Percentiles rank a stretch among this genome's conserved stretches.
Evolutionary conservation across 305 asterid species (phyloP).

Genomic region (Fraxinus latifolia): DNA sequence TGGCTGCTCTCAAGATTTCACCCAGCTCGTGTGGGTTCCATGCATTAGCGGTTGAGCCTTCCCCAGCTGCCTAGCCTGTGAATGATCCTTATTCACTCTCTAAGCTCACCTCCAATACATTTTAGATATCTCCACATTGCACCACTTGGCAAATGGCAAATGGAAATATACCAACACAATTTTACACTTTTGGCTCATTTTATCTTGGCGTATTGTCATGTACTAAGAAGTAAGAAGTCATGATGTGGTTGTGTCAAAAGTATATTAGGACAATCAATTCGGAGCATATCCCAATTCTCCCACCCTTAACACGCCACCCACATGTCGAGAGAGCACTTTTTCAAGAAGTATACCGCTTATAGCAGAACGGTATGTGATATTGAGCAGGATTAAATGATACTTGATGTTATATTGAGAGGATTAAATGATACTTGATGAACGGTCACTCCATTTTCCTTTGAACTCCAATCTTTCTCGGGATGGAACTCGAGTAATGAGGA

Average conservation of each 20-base stretch:
- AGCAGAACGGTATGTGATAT: too few relatives aligned
- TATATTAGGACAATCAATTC: neutral
- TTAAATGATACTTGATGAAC: constrained; percentile 13
- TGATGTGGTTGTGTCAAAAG: neutral
- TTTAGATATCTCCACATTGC: neutral
- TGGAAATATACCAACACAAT: neutral
- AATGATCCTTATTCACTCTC: constrained; percentile 13
- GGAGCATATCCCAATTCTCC: neutral
- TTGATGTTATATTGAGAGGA: constrained; percentile 4
- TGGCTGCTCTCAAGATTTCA: too few relatives aligned
- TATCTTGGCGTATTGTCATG: neutral
- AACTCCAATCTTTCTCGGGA: neutral
- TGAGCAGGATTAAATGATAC: neutral
- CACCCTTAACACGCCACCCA: neutral
- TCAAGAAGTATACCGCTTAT: too few relatives aligned
- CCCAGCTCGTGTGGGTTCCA: constrained; percentile 29
- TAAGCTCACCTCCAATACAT: too few relatives aligned
- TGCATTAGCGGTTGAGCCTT: constrained; percentile 2
- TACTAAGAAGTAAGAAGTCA: neutral
- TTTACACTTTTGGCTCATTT: neutral
- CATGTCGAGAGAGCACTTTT: too few relatives aligned
- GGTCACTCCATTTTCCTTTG: constrained; percentile 19
- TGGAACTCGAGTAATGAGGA: neutral
- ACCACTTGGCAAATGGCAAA: neutral
- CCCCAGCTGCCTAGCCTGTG: constrained; percentile 9